Evolutionary conservation across 306 rosid genomes (phyloP).

Genomic region (Vachellia collinsii): DNA sequence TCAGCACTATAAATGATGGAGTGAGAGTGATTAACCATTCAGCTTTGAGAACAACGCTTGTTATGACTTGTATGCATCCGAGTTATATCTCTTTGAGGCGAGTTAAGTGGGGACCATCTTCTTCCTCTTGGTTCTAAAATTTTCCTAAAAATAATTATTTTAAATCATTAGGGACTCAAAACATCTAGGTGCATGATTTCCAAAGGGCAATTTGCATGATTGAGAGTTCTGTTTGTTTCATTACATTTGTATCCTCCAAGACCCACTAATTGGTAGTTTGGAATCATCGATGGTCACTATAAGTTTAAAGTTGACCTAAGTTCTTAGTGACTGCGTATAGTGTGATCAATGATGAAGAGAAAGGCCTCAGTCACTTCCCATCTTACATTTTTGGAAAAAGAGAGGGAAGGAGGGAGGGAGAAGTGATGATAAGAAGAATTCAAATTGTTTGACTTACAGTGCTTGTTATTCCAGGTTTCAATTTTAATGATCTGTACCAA

Average conservation of each 20-base stretch:
- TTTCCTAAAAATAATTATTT: neutral
- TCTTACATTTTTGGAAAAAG: neutral
- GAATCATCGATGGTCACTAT: neutral
- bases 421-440: conserved; percentile 3
- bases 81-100: conserved; percentile 6
- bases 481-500: conserved; percentile 58
- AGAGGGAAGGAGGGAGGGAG: neutral
- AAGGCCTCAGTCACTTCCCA: neutral
- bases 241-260: neutral
- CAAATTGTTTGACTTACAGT: conserved; percentile 22
- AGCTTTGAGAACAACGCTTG: conserved; percentile 16
- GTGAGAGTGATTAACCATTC: neutral
- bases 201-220: neutral
- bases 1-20: neutral
- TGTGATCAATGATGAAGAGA: neutral
- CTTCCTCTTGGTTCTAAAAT: neutral
- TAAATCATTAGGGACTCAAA: neutral
- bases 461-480: conserved; percentile 58
- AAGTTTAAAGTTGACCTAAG: neutral
- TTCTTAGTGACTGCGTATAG: neutral
- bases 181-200: neutral
- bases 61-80: conserved; percentile 7
- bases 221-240: conserved; percentile 14
- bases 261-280: neutral
- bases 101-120: conserved; percentile 26